Conservation (phyloP, 345 rosid species). For the Leavenworthia alabamica region DNA sequence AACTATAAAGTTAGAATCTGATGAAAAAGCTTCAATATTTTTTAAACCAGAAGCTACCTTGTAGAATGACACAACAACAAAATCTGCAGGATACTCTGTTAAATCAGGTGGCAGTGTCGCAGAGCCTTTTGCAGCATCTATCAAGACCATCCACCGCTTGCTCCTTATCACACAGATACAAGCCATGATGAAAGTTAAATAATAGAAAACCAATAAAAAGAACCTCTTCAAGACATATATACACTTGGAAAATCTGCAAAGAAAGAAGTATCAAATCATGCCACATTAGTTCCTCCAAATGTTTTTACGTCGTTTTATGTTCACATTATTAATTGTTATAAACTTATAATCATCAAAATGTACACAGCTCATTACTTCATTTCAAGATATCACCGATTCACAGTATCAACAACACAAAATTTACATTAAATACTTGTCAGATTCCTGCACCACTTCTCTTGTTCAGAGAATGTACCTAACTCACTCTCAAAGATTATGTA, state of each 20-base stretch:
- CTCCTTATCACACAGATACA: slow-evolving; percentile 26
- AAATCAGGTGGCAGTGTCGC: slow-evolving; percentile 75
- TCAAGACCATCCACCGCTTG: slow-evolving; percentile 76
- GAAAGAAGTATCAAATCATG: background rate
- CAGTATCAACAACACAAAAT: background rate
- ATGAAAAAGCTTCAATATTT: background rate
- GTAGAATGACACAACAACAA: slow-evolving; percentile 74
- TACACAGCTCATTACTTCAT: background rate
- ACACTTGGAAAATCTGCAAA: background rate
- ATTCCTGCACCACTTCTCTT: background rate
- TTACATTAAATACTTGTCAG: background rate
- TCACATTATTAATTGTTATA: background rate
- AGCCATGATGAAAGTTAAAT: slow-evolving; percentile 1
- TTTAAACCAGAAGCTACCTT: slow-evolving; percentile 18
- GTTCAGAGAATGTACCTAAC: background rate
- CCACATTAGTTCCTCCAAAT: slow-evolving; percentile 10
- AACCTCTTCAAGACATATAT: background rate
- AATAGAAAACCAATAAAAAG: background rate
- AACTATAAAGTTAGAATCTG: slow-evolving; percentile 18
- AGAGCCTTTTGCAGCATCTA: slow-evolving; percentile 98
- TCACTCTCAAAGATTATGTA: background rate
- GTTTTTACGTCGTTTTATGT: background rate
- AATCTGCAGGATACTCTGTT: slow-evolving; percentile 75
- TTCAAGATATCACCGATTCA: background rate
- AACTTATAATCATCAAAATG: background rate